Percentiles rank a stretch among this genome's conserved stretches.
phyloP scores from a whole-genome alignment of 306 rosid species.

The Rosa chinensis region DNA sequence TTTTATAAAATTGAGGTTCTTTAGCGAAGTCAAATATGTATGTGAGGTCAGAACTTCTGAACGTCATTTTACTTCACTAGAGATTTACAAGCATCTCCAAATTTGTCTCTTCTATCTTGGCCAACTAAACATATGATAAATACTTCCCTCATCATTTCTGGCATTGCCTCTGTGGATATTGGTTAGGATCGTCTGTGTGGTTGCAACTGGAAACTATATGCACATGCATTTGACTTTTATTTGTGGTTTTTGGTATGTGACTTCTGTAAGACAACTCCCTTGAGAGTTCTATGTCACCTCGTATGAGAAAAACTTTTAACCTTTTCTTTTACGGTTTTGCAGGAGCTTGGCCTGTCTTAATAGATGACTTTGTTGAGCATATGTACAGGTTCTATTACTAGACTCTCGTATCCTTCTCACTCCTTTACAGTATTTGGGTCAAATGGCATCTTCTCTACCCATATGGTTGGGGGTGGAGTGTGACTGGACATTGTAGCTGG shows the following conservation, averaged over 20 bases:
- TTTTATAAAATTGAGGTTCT: not conserved
- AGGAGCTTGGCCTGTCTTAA: conserved; percentile 99
- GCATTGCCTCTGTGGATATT: conserved; percentile 1
- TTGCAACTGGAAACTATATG: not conserved
- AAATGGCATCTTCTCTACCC: not conserved
- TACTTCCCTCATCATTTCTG: not conserved
- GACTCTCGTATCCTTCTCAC: conserved; percentile 4
- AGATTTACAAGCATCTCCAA: not conserved
- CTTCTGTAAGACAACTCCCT: not conserved
- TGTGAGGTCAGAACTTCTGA: not conserved
- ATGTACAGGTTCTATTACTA: conserved; percentile 83
- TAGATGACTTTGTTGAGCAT: conserved; percentile 95
- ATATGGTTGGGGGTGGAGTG: not conserved
- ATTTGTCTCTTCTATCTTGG: not conserved
- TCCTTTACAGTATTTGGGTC: not conserved
- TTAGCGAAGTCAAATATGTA: not conserved
- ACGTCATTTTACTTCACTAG: not conserved
- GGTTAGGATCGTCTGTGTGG: not conserved
- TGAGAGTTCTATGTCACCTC: not conserved
- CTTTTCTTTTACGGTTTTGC: conserved; percentile 26
- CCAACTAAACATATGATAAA: not conserved
- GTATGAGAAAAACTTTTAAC: not conserved
- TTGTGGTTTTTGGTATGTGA: not conserved
- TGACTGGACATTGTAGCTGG: not conserved
- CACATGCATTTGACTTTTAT: not conserved